These are phyloP conservation scores for Rugonectria rugulosa DNA, from an alignment of 2,329 filamentous ascomycete species.

Conservation along the genomic window DNA sequence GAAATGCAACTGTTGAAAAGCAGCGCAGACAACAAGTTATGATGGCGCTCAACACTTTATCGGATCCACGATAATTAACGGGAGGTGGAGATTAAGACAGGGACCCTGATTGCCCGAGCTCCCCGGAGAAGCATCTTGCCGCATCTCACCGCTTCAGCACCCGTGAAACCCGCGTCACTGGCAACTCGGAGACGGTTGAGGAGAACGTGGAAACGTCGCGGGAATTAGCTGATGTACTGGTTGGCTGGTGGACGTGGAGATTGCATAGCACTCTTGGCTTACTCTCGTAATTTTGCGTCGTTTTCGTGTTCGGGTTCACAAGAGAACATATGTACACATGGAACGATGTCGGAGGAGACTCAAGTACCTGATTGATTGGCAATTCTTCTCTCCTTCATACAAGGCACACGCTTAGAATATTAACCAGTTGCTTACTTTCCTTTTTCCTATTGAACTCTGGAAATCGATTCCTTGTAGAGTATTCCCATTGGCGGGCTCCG, in stretches of 20 bases:
- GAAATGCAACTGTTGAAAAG: neutral
- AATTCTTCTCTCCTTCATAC: neutral
- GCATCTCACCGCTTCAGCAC: constrained; percentile 39
- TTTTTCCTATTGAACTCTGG: neutral
- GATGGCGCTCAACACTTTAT: no score
- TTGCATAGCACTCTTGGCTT: constrained; percentile 2
- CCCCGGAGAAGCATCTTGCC: constrained; percentile 30
- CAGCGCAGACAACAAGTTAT: neutral
- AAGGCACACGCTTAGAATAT: neutral
- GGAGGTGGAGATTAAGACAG: constrained; percentile 11
- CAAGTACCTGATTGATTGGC: no score
- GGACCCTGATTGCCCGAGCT: constrained; percentile 9
- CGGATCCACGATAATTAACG: constrained; percentile 20
- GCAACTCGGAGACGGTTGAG: constrained; percentile 9
- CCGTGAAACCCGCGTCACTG: constrained; percentile 31
- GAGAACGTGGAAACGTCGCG: constrained; percentile 8
- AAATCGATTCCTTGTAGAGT: neutral
- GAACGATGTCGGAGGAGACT: no score
- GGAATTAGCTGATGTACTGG: constrained; percentile 19
- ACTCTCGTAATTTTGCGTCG: constrained; percentile 11
- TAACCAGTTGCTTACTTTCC: neutral
- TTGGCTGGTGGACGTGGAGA: neutral
- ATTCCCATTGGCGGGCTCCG: constrained; percentile 6
- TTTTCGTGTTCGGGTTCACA: constrained; percentile 38
- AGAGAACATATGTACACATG: no score